Percentiles rank a stretch among this genome's conserved stretches.
Evolutionary conservation across 2,329 filamentous ascomycete genomes (phyloP).

Genomic region (Colletotrichum tanaceti): DNA sequence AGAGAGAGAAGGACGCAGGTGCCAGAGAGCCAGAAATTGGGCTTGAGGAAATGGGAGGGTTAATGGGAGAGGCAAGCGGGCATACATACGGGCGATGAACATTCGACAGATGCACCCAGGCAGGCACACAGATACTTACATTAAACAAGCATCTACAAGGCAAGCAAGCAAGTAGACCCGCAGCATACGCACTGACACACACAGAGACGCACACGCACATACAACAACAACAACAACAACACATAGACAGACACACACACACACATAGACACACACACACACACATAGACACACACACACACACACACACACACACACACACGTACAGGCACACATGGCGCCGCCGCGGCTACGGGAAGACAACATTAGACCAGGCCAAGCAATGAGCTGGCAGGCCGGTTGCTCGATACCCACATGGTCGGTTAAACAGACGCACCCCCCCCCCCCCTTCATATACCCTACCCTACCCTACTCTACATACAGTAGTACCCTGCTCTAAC

Average conservation of each 20-base stretch:
- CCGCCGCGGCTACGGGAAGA: conserved; percentile 34
- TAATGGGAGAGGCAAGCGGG: no score
- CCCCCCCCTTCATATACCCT: no score
- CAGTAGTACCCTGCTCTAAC: no score
- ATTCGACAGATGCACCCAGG: conserved; percentile 39
- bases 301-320: conserved; percentile 41
- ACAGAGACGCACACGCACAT: no score
- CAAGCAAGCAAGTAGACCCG: conserved; percentile 40
- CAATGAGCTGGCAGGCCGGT: conserved; percentile 28
- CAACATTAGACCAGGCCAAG: conserved; percentile 29
- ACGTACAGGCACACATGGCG: conserved; percentile 41
- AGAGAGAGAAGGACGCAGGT: neutral
- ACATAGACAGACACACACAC: no score
- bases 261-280: no score
- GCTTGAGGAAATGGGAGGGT: conserved; percentile 16
- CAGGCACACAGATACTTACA: conserved; percentile 39
- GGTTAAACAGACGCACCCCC: conserved; percentile 11
- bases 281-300: conserved; percentile 38
- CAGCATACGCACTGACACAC: conserved; percentile 37
- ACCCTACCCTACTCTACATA: no score
- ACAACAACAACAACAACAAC: no score
- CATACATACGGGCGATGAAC: conserved; percentile 28
- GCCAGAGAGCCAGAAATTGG: conserved; percentile 1
- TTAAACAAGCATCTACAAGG: conserved; percentile 38
- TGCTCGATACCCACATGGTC: conserved; percentile 40